Evolutionary conservation across 495 filamentous ascomycete species (phyloP), one percentile per base, ranked within the genome.

Genomic region (Hypoxylon subgilvum): DNA sequence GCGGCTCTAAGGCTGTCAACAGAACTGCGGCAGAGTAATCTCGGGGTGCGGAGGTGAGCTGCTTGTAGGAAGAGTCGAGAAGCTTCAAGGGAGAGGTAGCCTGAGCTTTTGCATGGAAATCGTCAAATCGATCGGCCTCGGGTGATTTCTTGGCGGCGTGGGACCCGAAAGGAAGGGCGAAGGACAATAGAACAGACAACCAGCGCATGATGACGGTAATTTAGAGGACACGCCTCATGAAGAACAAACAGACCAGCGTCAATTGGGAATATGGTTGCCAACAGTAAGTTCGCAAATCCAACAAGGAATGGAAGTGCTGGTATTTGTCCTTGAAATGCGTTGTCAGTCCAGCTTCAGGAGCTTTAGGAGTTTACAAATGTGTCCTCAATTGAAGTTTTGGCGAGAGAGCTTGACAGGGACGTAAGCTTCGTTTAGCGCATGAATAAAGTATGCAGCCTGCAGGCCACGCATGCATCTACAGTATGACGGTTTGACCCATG

Each of bases 11-110:
- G 44, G 94, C 94, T 7, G 95, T 99, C 46, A 99, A 77, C 25
- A 97, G 82, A 1, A 97, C 84, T 6, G 84, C 88, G 10, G 87
- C 82, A 27, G 87, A 84, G 69, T 97, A 95, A 72, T 97, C 88
- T 46, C 94, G 84, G 23, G 95, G 90, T 2, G 82, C 74, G 1
- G 83, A 70, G 0, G 89, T 94, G 50, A 97, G 75, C 57, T 89
- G 81, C 42, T 83, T 81, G 74, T 93, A 97, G 22, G 80, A 77
- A 5, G 76, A 61, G 71, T 96, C 91, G 71, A 86, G 79, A 56
- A 99, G 81, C 75, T 90, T 81, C 65, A 97, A 61, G 2, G 91
- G 86, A 18, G 81, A 66, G 0, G 84, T 85, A 21, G 85, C 77
- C 46, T 84, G 81, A 30, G 88, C 82, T 63, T 88, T 83, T 42